Conservation (phyloP, 495 filamentous ascomycete species). For the Annulohypoxylon stygium region DNA sequence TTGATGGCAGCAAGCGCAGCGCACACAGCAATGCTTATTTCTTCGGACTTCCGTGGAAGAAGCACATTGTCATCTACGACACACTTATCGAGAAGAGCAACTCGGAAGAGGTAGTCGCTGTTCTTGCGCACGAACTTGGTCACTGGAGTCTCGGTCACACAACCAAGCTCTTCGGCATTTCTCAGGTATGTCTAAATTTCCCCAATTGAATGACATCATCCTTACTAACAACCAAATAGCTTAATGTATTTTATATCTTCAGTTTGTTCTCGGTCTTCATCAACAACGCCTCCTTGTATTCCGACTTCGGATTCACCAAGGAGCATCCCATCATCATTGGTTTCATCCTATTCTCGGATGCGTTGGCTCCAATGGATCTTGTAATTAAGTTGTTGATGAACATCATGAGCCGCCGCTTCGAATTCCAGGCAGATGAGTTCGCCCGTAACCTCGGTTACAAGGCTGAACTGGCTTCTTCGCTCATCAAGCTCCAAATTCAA, state of each 20-base stretch:
- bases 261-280: slow-evolving; percentile 96
- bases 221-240: slow-evolving; percentile 53
- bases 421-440: slow-evolving; percentile 95
- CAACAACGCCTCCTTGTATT: slow-evolving; percentile 91
- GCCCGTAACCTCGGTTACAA: slow-evolving; percentile 87
- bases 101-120: slow-evolving; percentile 91
- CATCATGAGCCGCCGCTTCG: slow-evolving; percentile 90
- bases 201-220: background rate
- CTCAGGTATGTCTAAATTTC: slow-evolving; percentile 72
- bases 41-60: slow-evolving; percentile 98
- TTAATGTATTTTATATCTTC: slow-evolving; percentile 96
- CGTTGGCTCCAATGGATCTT: slow-evolving; percentile 89
- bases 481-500: slow-evolving; percentile 98
- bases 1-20: slow-evolving; percentile 96
- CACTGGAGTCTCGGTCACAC: slow-evolving; percentile 98
- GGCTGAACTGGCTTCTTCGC: slow-evolving; percentile 82
- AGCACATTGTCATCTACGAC: slow-evolving; percentile 99
- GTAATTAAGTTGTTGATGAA: slow-evolving; percentile 96
- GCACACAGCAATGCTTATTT: slow-evolving; percentile 99
- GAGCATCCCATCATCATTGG: slow-evolving; percentile 94
- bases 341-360: slow-evolving; percentile 95
- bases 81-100: slow-evolving; percentile 96
- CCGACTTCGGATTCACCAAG: slow-evolving; percentile 88
- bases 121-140: slow-evolving; percentile 94
- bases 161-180: slow-evolving; percentile 89